Evolutionary conservation across 768 basidiomycete species (phyloP), one percentile per base, ranked within the genome.

Genomic region (Sistotremastrum suecicum): DNA sequence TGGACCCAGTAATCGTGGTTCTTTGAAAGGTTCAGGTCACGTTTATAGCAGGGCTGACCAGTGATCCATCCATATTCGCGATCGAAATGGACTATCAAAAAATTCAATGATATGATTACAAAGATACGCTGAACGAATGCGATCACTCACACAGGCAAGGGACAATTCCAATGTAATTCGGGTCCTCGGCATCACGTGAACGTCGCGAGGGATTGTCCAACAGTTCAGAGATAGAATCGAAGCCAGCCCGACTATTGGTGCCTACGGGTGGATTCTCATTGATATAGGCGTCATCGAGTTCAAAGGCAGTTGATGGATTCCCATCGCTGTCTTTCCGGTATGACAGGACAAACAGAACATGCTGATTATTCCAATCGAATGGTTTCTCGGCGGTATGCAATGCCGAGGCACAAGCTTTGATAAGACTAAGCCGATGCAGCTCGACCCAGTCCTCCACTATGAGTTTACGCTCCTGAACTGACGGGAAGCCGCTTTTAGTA

Each of bases 381-480:
- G 34, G 32, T 11, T 32, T 35, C 9, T 9, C 34, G 20, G 20
- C 9, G 5, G 37, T 29, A 38, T 37, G 34, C 8, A 45, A 29
- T 8, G n/a, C 9, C 12, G 44, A 45, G 7, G 35, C 44, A 8
- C 37, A 4, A 31, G 44, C 32, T 10, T 37, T 29, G 5, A 9
- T 28, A 28, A 45, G 32, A 4, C 32, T 38, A 9, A 29, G 44
- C 29, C 44, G 32, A 36, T 45, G 44, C 8, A 45, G 5, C 12
- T 45, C 44, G 8, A 37, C 44, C 44, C 44, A 45, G 28, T 45
- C 35, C 31, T 44, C 43, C 30, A 44, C 11, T 12, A 44, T 37
- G 34, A 11, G 39, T 36, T 37, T 45, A 38, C 44, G 28, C 34
- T 45, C 33, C 11, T 10, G 44, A 28, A 34, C n/a, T 9, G 35